Evolutionary conservation across 306 rosid species (phyloP).

Genomic region (Vicia villosa): DNA sequence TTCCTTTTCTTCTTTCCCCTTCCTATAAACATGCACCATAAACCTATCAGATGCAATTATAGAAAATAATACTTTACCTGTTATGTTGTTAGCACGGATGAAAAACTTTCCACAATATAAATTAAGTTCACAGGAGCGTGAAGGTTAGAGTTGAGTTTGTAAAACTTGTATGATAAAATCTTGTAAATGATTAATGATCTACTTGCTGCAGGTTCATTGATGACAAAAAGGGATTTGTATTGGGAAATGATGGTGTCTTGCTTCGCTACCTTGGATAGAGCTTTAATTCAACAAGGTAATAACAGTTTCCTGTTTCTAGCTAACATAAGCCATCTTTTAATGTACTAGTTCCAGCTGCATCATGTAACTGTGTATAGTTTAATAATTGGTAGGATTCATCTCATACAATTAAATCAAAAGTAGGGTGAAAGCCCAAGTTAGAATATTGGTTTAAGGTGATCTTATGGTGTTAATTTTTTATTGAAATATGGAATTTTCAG

Average conservation of each 20-base stretch:
- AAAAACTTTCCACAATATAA: constrained; percentile 1
- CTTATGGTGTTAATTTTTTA: constrained; percentile 28
- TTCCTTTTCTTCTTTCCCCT: background rate
- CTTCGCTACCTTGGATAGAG: constrained; percentile 91
- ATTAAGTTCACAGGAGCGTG: constrained; percentile 20
- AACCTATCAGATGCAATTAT: no score
- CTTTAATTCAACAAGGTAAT: constrained; percentile 48
- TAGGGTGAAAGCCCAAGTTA: constrained; percentile 14
- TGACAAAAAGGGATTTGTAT: constrained; percentile 84
- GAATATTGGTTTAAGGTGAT: constrained; percentile 22
- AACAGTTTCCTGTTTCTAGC: constrained; percentile 20
- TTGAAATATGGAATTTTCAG: constrained; percentile 37
- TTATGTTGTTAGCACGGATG: constrained; percentile 30
- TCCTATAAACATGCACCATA: background rate
- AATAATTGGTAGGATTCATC: constrained; percentile 4
- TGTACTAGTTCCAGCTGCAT: constrained; percentile 21
- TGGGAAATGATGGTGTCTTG: constrained; percentile 94
- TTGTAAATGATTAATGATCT: constrained; percentile 23
- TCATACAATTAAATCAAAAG: constrained; percentile 15
- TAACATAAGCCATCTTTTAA: background rate
- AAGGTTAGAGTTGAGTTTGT: constrained; percentile 11
- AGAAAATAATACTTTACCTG: no score
- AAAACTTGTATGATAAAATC: constrained; percentile 10
- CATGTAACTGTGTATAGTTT: constrained; percentile 20
- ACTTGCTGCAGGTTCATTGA: constrained; percentile 67